phyloP scores from a whole-genome alignment of 768 basidiomycete species.

The Agrocybe chaxingu region DNA sequence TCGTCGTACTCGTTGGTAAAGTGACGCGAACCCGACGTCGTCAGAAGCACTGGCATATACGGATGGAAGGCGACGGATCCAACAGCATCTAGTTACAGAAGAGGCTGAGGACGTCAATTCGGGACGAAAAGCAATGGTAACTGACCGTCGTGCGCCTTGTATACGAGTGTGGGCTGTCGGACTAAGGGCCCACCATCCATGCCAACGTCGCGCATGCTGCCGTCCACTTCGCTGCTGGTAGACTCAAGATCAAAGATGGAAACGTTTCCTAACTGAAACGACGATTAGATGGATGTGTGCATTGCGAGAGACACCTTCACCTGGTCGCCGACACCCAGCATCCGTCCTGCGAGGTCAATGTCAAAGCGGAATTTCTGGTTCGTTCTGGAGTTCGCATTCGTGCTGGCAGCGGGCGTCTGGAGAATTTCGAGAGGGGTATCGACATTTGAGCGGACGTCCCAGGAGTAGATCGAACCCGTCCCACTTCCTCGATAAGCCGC shows the following conservation, averaged over 20 bases:
- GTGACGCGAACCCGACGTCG: conserved; percentile 78
- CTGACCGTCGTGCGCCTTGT: conserved; percentile 56
- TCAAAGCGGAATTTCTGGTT: conserved; percentile 84
- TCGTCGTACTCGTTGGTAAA: conserved; percentile 36
- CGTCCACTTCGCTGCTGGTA: not conserved
- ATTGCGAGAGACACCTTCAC: conserved; percentile 34
- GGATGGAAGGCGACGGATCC: conserved; percentile 78
- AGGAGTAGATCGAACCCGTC: conserved; percentile 55
- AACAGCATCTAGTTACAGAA: conserved; percentile 55
- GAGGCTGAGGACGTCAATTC: not conserved
- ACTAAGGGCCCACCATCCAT: not conserved
- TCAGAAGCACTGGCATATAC: conserved; percentile 49
- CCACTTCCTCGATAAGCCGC: conserved; percentile 71
- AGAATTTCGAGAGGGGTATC: conserved; percentile 39
- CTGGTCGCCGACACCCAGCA: conserved; percentile 66
- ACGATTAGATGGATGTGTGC: not conserved
- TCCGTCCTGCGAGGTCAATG: conserved; percentile 63
- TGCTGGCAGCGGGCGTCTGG: conserved; percentile 2
- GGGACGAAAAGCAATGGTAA: not conserved
- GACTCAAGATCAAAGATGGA: conserved; percentile 52
- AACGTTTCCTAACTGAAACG: conserved; percentile 52
- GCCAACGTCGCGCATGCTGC: not conserved
- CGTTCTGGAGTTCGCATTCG: conserved; percentile 28
- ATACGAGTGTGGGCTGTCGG: conserved; percentile 31
- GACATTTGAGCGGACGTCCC: conserved; percentile 72